Base-by-base conservation (phyloP, 2,329 filamentous ascomycete genomes). In the Xylariaceae sp. region DNA sequence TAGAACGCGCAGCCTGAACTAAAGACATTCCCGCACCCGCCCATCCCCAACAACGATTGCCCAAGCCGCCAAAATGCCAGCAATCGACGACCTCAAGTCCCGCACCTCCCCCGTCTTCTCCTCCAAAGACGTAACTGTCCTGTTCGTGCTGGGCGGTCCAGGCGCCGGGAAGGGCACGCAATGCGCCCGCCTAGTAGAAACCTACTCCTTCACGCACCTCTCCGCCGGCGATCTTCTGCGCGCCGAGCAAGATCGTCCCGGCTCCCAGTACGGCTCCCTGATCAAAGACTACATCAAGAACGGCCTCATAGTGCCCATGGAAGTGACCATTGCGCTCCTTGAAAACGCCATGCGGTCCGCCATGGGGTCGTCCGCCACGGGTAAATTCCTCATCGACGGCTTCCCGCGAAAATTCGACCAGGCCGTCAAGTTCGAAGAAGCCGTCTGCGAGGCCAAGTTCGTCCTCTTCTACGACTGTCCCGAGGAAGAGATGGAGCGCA, bases 331-430 rank as follows among this genome's bases (percentile, higher is more conserved):
- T 52, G 86, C 91, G 63, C 75, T 99, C 33, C 81, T 99, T 39
- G 91, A 96, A 73, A 95, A 96, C 70, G 90, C 91, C 51, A 97
- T 99, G 89, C 78, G 77, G 49, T 82, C 80, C 9, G 77, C 81
- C 11, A 81, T 96, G 45, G 32, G 45, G 4, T 32, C 47, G 5
- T 32, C 51, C 46, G 6, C 65, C 18, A 44, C 47, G 41, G 80
- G 80, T 46, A 83, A 87, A 62, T 97, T 97, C 76, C 72, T 86
- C 48, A 83, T 85, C 60, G 81, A 84, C 68, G 87, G 94, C 11
- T 99, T 97, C 76, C 94, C 94, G 31, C 83, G 94, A 62, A 96
- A 99, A 76, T 87, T 97, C 76, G 94, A 97, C 75, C 94, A 99
- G 78, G 94, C 92, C 12, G 69, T 90, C 58, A 91, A 90, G 72